A percentile compares a stretch with the other conserved stretches of the same genome.
Conservation (phyloP, 2,329 filamentous ascomycete species). For the Penicillium sp. region DNA sequence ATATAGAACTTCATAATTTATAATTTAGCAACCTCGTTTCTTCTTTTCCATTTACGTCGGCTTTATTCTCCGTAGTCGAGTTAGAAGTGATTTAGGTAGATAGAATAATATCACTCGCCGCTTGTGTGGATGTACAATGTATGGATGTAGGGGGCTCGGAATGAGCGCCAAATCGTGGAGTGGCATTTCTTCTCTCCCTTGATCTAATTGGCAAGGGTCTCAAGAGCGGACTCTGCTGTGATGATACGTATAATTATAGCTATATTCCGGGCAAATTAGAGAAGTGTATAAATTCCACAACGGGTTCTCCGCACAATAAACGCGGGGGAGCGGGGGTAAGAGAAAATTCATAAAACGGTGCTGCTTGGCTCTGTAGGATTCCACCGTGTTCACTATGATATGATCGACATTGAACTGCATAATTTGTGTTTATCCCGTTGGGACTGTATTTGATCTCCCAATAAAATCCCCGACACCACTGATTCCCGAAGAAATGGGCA, state of each 20-base stretch:
- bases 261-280: too few species aligned
- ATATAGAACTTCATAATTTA: neutral
- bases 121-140: neutral
- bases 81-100: neutral
- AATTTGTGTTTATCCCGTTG: neutral
- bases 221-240: too few species aligned
- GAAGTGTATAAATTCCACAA: neutral
- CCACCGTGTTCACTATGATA: neutral
- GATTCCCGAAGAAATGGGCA: too few species aligned
- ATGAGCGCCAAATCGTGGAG: neutral
- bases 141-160: neutral
- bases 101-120: neutral
- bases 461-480: neutral
- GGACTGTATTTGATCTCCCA: neutral
- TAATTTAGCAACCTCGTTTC: neutral
- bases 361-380: neutral
- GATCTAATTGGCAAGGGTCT: too few species aligned
- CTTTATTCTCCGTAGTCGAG: neutral
- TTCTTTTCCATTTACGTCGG: neutral
- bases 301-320: neutral
- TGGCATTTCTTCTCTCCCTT: neutral
- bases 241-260: too few species aligned
- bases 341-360: neutral
- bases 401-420: neutral
- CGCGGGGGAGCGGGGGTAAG: neutral